phyloP scores from a whole-genome alignment of 2,329 filamentous ascomycete genomes.

The Lasiodiplodia theobromae region DNA sequence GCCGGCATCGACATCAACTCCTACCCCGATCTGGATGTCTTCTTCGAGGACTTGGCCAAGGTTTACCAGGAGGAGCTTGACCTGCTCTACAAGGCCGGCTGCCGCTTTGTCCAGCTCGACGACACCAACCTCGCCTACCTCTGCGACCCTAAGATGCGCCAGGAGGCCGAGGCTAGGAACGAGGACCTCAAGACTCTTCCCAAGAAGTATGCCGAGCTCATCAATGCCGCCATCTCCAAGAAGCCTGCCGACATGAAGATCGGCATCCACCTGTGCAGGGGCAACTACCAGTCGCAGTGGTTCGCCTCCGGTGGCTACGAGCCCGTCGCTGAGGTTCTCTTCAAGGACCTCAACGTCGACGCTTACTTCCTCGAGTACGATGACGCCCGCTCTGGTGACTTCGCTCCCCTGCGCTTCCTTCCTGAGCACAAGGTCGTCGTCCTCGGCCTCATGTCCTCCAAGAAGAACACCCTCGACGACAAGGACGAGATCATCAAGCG shows the following conservation, averaged over 20 bases:
- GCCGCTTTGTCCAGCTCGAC: slow-evolving; percentile 65
- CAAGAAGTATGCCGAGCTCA: slow-evolving; percentile 61
- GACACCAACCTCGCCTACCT: slow-evolving; percentile 68
- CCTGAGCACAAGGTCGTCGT: slow-evolving; percentile 64
- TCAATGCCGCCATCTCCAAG: slow-evolving; percentile 62
- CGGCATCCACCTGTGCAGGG: slow-evolving; percentile 64
- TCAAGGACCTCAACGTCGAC: slow-evolving; percentile 64
- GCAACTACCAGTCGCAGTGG: slow-evolving; percentile 65
- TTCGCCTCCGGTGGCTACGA: slow-evolving; percentile 66
- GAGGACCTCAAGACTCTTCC: slow-evolving; percentile 58
- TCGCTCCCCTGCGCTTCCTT: slow-evolving; percentile 61
- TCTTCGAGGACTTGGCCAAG: slow-evolving; percentile 63
- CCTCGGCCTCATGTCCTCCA: slow-evolving; percentile 62
- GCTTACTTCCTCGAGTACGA: slow-evolving; percentile 68
- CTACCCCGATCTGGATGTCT: slow-evolving; percentile 62
- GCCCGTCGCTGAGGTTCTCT: slow-evolving; percentile 64
- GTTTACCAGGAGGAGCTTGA: slow-evolving; percentile 64
- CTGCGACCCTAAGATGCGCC: slow-evolving; percentile 64
- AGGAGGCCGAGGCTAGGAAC: slow-evolving; percentile 60
- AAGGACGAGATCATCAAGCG: slow-evolving; percentile 50
- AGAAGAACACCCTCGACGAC: slow-evolving; percentile 65
- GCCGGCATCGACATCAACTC: slow-evolving; percentile 60
- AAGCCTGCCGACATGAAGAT: slow-evolving; percentile 62
- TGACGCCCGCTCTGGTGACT: slow-evolving; percentile 63
- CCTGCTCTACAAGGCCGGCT: slow-evolving; percentile 61